Percentiles rank a stretch among this genome's conserved stretches.
Conservation (phyloP, 2,329 filamentous ascomycete genomes). For the Ophioceras dolichostomum region DNA sequence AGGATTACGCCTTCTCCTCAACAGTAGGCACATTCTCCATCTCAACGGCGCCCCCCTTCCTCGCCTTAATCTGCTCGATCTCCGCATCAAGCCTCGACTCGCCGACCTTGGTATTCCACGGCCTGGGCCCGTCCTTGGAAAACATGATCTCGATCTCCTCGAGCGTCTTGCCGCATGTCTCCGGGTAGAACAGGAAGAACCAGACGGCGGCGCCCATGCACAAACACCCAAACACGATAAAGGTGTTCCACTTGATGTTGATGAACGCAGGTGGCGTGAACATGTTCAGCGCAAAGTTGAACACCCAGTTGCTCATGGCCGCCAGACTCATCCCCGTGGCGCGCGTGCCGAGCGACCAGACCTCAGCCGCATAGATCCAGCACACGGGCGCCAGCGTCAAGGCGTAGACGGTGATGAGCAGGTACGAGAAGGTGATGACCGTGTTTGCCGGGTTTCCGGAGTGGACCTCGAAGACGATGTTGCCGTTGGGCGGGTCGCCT, state of each 20-base stretch:
- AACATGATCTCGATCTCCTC: conserved; percentile 27
- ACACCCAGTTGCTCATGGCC: conserved; percentile 33
- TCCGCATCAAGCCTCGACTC: conserved; percentile 13
- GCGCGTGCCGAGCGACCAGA: conserved; percentile 49
- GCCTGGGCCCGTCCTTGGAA: conserved; percentile 15
- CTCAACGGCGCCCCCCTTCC: conserved; percentile 5
- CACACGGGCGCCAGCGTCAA: conserved; percentile 51
- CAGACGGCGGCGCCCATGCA: conserved; percentile 19
- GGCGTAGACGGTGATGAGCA: conserved; percentile 51
- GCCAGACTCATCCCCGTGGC: conserved; percentile 47
- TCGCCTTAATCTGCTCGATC: conserved; percentile 14
- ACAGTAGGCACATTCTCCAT: neutral
- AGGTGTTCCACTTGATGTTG: conserved; percentile 42
- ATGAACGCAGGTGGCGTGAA: conserved; percentile 45
- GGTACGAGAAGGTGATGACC: conserved; percentile 53
- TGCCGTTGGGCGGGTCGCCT: conserved; percentile 19
- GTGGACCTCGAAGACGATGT: conserved; percentile 38
- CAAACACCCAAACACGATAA: conserved; percentile 25
- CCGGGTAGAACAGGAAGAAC: conserved; percentile 23
- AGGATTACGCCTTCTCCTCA: neutral
- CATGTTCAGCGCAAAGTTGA: conserved; percentile 48
- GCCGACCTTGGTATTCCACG: conserved; percentile 25
- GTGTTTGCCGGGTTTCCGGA: conserved; percentile 40
- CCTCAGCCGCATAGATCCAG: conserved; percentile 55
- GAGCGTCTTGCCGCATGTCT: conserved; percentile 27